A percentile compares a stretch with the other conserved stretches of the same genome.
Evolutionary conservation across 257 asterid species (phyloP).

Genomic region (Solanum ossicruentum): DNA sequence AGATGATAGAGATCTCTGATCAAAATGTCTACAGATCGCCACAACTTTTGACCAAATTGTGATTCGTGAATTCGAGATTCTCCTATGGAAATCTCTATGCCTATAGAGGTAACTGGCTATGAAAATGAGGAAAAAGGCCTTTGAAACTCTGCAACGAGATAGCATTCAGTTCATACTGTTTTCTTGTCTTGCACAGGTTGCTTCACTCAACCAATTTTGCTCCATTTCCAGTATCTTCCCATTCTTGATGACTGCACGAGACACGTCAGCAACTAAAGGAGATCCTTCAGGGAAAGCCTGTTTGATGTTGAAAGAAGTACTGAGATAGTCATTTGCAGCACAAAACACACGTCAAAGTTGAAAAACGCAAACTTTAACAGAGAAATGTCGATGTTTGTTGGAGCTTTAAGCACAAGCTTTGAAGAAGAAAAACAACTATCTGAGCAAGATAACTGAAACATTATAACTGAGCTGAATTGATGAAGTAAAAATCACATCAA

Average conservation of each 20-base stretch:
- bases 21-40: conserved; percentile 18
- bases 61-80: conserved; percentile 6
- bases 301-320: neutral
- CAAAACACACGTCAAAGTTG: neutral
- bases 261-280: conserved; percentile 1
- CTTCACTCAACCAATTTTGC: neutral
- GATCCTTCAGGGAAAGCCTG: neutral
- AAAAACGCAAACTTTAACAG: neutral
- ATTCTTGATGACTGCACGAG: neutral
- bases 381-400: neutral
- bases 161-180: neutral
- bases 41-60: conserved; percentile 12
- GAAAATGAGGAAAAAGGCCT: conserved; percentile 5
- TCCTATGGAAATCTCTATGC: conserved; percentile 11
- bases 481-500: neutral
- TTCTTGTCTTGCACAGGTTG: neutral
- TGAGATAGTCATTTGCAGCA: neutral
- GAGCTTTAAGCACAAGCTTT: neutral
- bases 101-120: conserved; percentile 11
- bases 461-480: neutral
- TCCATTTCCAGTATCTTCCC: neutral
- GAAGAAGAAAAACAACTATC: neutral
- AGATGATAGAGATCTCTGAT: conserved; percentile 11
- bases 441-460: neutral
- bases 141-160: neutral